Evolutionary conservation across 495 filamentous ascomycete genomes (phyloP), one percentile per base, ranked within the genome.

Genomic region (Staphylotrichum longicolle): DNA sequence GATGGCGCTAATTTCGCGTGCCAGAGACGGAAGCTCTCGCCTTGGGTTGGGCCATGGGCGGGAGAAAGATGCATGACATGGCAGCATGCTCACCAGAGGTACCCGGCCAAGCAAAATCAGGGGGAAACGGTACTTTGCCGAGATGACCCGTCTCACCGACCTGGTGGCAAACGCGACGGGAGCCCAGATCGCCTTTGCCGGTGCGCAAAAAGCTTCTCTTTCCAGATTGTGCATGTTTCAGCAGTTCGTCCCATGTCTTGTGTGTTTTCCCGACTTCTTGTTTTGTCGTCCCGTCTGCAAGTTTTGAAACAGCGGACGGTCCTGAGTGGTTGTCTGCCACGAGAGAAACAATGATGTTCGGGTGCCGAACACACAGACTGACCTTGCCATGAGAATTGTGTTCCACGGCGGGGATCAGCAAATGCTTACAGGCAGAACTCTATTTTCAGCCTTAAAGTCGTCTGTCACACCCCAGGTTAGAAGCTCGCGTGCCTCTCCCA

Each of bases 1-100:
- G 63, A 68, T 68, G 62, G 67, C 67, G 67, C 67, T 65, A 66
- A 69, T 66, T 35, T 69, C 64, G 67, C 63, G 58, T 57, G 46
- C 33, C n/a, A 30, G 58, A 53, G 53, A 37, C 42, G 20, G 15
- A 56, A 50, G 60, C 12, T 14, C 32, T 42, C 32, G 14, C n/a
- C 30, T 33, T 27, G 20, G 20, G 20, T 11, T 7, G 7, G 34
- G n/a, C n/a, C n/a, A n/a, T n/a, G n/a, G n/a, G 20, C 20, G 20
- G 20, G 20, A 27, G 20, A 27, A 27, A 27, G 20, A 27, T 27
- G 20, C 20, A 27, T 27, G 20, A 27, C 20, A 27, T 27, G 20
- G 20, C 20, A 50, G 47, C 27, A 34, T 4, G 2, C 41, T 44
- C 47, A 32, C 6, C 37, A 39, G 37, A 52, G 32, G 58, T 61